Percentiles rank a stretch among this genome's conserved stretches.
phyloP scores from a whole-genome alignment of 306 rosid species.

The Ormosia emarginata region DNA sequence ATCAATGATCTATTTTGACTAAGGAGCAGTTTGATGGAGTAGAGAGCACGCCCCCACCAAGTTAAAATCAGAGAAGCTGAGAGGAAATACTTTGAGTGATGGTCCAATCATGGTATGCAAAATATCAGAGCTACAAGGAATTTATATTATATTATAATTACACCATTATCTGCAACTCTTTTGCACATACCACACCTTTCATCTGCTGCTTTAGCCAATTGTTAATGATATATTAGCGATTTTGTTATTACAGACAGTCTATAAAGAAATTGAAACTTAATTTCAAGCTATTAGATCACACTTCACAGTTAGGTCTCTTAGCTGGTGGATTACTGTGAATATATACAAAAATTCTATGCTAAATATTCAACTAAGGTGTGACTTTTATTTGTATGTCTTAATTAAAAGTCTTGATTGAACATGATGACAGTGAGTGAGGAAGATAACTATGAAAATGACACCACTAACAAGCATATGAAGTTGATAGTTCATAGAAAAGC shows the following conservation, averaged over 20 bases:
- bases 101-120: not conserved
- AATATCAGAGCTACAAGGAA: not conserved
- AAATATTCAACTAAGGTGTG: constrained; percentile 6
- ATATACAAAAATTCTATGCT: not conserved
- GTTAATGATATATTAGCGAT: not conserved
- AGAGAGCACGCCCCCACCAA: not conserved
- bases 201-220: not conserved
- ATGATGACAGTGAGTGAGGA: constrained; percentile 36
- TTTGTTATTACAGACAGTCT: not conserved
- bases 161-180: not conserved
- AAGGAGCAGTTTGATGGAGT: not conserved
- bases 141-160: not conserved
- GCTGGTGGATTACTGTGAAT: not conserved
- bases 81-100: not conserved
- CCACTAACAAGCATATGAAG: constrained; percentile 31
- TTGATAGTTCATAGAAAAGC: constrained; percentile 39
- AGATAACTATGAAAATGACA: constrained; percentile 42
- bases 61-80: not conserved
- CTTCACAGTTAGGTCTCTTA: not conserved
- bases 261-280: not conserved
- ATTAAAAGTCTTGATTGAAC: constrained; percentile 26
- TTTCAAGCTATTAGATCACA: not conserved
- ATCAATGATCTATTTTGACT: constrained; percentile 28
- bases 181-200: not conserved
- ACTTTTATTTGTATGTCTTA: not conserved